Evolutionary conservation across 306 rosid genomes (phyloP).

Genomic region (Quercus bicolor): DNA sequence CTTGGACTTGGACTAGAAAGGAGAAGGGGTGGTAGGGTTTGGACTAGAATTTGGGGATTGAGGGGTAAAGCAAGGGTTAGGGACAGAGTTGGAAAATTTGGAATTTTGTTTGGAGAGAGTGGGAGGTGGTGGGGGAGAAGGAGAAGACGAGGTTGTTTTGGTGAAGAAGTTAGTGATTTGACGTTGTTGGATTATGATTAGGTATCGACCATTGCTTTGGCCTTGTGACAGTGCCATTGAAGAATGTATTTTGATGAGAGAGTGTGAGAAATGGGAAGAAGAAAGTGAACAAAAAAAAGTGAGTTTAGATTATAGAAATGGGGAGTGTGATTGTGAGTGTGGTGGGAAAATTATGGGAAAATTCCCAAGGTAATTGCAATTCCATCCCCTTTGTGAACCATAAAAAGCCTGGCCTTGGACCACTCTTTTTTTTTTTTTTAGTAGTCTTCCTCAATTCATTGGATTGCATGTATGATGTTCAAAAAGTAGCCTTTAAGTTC

Average conservation of each 20-base stretch:
- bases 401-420: too few relatives aligned
- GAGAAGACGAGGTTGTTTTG: conserved; percentile 33
- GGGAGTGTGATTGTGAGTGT: too few relatives aligned
- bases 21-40: conserved; percentile 49
- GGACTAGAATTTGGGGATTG: conserved; percentile 7
- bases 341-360: too few relatives aligned
- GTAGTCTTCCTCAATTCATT: too few relatives aligned
- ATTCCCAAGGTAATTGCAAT: too few relatives aligned
- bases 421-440: too few relatives aligned
- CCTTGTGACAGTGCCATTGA: conserved; percentile 56
- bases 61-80: conserved; percentile 13
- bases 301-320: too few relatives aligned
- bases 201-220: conserved; percentile 70
- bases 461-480: too few relatives aligned
- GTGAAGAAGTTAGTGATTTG: conserved; percentile 89
- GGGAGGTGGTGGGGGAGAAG: background rate
- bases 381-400: too few relatives aligned
- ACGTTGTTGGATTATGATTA: conserved; percentile 65
- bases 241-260: background rate
- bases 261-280: background rate
- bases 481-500: too few relatives aligned
- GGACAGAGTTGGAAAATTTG: conserved; percentile 8
- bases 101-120: conserved; percentile 19
- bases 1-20: conserved; percentile 50
- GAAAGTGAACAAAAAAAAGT: too few relatives aligned